A percentile compares a stretch with the other conserved stretches of the same genome.
phyloP scores from a whole-genome alignment of 225 moss, liverwort and hornwort species.

The Marchantia polymorpha region DNA sequence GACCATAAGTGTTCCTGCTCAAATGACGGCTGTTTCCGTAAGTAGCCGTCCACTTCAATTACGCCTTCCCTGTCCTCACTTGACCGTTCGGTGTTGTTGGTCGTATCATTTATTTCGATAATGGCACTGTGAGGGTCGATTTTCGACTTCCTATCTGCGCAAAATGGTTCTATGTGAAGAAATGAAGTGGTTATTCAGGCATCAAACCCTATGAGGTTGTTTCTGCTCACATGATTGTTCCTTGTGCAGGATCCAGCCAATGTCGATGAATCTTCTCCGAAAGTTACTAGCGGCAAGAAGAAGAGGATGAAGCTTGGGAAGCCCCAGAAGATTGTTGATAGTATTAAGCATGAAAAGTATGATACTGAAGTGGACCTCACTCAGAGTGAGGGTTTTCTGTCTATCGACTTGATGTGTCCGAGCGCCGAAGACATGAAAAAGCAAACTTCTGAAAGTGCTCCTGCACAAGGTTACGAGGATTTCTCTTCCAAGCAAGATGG shows the following conservation, averaged over 20 bases:
- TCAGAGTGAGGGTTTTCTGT: conserved; percentile 32
- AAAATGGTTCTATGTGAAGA: neutral
- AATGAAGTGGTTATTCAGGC: neutral
- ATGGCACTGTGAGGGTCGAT: neutral
- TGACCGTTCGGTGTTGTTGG: neutral
- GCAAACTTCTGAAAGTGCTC: neutral
- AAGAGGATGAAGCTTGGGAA: conserved; percentile 29
- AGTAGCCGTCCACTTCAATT: neutral
- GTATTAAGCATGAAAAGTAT: conserved; percentile 16
- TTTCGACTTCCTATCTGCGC: neutral
- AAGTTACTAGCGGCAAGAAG: conserved; percentile 17
- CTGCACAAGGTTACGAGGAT: neutral
- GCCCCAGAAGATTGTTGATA: conserved; percentile 11
- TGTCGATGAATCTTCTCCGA: conserved; percentile 17
- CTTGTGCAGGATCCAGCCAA: conserved; percentile 13
- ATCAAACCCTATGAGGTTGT: neutral
- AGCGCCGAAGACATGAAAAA: conserved; percentile 23
- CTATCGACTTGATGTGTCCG: conserved; percentile 35
- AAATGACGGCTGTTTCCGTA: neutral
- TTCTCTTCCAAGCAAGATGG: conserved; percentile 30
- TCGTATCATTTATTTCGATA: neutral
- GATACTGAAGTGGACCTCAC: conserved; percentile 35
- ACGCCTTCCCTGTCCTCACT: neutral
- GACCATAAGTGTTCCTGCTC: neutral
- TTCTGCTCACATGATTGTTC: no score